phyloP scores from a whole-genome alignment of 2,329 filamentous ascomycete species.

The Colletotrichum sp. region DNA sequence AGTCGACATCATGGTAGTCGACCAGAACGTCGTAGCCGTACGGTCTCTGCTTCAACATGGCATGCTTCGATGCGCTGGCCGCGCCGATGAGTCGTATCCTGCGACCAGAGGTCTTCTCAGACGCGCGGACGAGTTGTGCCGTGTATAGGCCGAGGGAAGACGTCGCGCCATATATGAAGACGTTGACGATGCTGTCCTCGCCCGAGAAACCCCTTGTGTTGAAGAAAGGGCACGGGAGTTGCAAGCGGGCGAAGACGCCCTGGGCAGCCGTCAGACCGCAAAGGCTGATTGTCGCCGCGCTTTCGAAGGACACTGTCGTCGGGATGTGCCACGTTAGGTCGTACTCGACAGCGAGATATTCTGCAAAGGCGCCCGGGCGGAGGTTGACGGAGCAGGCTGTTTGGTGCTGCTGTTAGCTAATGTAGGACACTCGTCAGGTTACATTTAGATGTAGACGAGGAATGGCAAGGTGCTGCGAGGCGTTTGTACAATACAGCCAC shows the following conservation, averaged over 20 bases:
- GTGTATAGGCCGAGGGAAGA: constrained; percentile 37
- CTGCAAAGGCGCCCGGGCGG: constrained; percentile 48
- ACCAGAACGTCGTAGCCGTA: constrained; percentile 43
- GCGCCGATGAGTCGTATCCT: constrained; percentile 30
- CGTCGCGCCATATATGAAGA: constrained; percentile 37
- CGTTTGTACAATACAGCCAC: background rate
- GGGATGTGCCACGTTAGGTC: constrained; percentile 45
- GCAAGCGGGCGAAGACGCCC: constrained; percentile 40
- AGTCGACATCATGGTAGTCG: constrained; percentile 38
- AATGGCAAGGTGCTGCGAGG: background rate
- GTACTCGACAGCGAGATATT: constrained; percentile 37
- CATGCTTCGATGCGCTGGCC: constrained; percentile 29
- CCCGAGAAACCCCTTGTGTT: background rate
- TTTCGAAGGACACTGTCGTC: constrained; percentile 31
- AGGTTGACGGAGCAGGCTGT: constrained; percentile 43
- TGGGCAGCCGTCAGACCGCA: constrained; percentile 49
- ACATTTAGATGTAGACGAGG: background rate
- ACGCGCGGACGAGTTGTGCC: constrained; percentile 30
- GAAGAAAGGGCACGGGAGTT: constrained; percentile 36
- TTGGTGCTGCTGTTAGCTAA: background rate
- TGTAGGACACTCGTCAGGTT: background rate
- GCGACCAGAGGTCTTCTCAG: constrained; percentile 2
- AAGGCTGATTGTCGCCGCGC: constrained; percentile 43
- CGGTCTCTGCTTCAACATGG: constrained; percentile 31
- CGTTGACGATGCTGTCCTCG: background rate